Base-by-base conservation (phyloP, 352 stramenopile genomes). In the Phytophthora megakarya region DNA sequence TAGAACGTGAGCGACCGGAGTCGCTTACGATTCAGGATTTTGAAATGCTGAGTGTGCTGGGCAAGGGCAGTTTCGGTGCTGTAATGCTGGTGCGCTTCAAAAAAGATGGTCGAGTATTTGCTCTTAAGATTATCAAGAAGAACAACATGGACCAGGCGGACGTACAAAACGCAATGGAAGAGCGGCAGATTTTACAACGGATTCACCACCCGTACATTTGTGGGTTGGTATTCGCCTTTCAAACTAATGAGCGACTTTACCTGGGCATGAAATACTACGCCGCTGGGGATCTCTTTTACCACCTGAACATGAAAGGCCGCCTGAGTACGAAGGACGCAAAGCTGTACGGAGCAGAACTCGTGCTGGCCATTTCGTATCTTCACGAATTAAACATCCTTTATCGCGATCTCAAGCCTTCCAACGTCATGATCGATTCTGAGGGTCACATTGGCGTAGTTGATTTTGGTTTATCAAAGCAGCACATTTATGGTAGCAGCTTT, bases 241-340 rank as follows among this genome's bases (percentile, higher is more conserved):
- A 96, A 65, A 96, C 88, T 15, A 95, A 94, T 60, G 85, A 95
- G 55, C 84, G 88, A 3, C 72, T 96, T 11, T 96, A 96, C 49
- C 60, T 95, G n/a, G 86, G 88, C 0, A 96, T 96, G 88, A 95
- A 96, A 46, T 96, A 92, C 60, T 96, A 96, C 42, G 88, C 88
- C 12, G 88, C 88, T 9, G 88, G 88, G 21, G 88, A 96, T 54
- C 67, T 96, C 18, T 96, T 96, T 49, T 96, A 96, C 44, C 88
- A 96, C 48, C 64, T 96, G 19, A 96, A 96, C 47, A 80, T 94
- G 70, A 88, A 86, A 40, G 84, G 86, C 15, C 81, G 76, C 33
- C 56, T 96, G 26, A 70, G 76, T 26, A 45, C 88, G 13, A 80
- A 82, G 15, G 84, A 93, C 39, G 79, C 81, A 3, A 81, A 80